Percentiles rank a stretch among this genome's conserved stretches.
Evolutionary conservation across 1,284 basidiomycete genomes (phyloP).

Genomic region (Puccinia hordei): DNA sequence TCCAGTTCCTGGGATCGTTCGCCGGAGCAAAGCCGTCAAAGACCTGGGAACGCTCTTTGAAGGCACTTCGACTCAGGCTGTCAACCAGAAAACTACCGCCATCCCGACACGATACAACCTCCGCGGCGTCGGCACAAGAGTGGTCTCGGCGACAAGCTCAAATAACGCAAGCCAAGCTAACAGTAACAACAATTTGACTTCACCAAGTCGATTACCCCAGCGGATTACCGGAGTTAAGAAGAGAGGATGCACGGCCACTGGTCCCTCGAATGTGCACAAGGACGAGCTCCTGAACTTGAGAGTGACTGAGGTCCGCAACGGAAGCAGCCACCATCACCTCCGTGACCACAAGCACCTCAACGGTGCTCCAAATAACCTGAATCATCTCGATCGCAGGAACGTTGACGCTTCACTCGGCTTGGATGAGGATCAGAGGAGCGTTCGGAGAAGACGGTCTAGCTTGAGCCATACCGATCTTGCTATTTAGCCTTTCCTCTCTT

Average conservation of each 20-base stretch:
- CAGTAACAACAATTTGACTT: neutral
- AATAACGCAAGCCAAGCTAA: neutral
- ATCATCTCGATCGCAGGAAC: constrained; percentile 17
- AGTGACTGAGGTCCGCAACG: constrained; percentile 6
- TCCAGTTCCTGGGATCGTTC: constrained; percentile 4
- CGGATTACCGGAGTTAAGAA: constrained; percentile 21
- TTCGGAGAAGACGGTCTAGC: constrained; percentile 27
- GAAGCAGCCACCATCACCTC: constrained; percentile 18
- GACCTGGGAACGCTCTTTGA: constrained; percentile 39
- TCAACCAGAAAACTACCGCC: constrained; percentile 7
- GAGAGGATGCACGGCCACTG: constrained; percentile 30
- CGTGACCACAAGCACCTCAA: constrained; percentile 17
- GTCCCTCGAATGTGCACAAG: constrained; percentile 20
- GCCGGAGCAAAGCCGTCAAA: constrained; percentile 40
- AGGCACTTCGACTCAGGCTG: constrained; percentile 10
- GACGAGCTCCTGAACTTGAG: constrained; percentile 19
- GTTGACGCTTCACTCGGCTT: constrained; percentile 16
- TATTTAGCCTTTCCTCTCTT: neutral
- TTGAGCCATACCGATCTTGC: constrained; percentile 34
- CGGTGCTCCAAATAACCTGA: neutral
- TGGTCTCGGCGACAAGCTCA: constrained; percentile 40
- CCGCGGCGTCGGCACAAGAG: constrained; percentile 1
- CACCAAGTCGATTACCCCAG: constrained; percentile 24
- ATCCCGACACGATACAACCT: constrained; percentile 32
- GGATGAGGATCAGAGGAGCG: constrained; percentile 30